Conservation (phyloP, 805 yeast species). For the Yarrowia sp. region DNA sequence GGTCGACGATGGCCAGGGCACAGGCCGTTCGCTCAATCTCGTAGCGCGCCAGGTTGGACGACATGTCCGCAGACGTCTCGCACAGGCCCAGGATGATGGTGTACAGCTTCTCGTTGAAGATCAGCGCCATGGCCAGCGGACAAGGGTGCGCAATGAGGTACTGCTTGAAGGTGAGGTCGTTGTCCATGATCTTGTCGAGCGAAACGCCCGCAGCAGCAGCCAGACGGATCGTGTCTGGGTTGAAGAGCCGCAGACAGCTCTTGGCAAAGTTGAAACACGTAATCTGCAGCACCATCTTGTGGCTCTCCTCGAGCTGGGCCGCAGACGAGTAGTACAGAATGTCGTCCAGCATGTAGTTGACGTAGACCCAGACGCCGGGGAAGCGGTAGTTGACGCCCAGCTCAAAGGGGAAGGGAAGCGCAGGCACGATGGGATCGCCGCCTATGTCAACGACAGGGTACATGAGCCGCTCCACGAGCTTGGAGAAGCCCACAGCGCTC, state of each 20-base stretch:
- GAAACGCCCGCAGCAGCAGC: constrained; percentile 52
- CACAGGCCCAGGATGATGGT: constrained; percentile 52
- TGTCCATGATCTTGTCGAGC: constrained; percentile 46
- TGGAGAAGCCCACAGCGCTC: constrained; percentile 61
- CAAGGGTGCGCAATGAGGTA: constrained; percentile 70
- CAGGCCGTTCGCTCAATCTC: constrained; percentile 29
- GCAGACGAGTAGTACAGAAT: constrained; percentile 55
- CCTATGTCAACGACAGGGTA: constrained; percentile 35
- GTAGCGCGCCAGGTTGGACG: not conserved
- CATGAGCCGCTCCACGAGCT: constrained; percentile 49
- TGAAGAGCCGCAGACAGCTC: constrained; percentile 50
- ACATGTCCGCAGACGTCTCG: not conserved
- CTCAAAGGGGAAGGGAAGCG: constrained; percentile 57
- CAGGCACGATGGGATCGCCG: constrained; percentile 35
- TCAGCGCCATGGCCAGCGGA: constrained; percentile 56
- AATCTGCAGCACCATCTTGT: constrained; percentile 50
- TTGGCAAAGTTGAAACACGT: constrained; percentile 53
- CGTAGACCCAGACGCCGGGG: constrained; percentile 75
- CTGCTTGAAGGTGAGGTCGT: constrained; percentile 46
- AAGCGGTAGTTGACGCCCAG: constrained; percentile 62
- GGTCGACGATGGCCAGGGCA: constrained; percentile 30
- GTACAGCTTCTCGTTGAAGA: constrained; percentile 61
- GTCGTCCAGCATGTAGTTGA: constrained; percentile 67
- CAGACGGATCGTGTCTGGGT: constrained; percentile 51
- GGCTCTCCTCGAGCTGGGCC: constrained; percentile 42